Evolutionary conservation across 2,329 filamentous ascomycete genomes (phyloP), one percentile per base, ranked within the genome.

Genomic region (Hymenoscyphus infarciens): DNA sequence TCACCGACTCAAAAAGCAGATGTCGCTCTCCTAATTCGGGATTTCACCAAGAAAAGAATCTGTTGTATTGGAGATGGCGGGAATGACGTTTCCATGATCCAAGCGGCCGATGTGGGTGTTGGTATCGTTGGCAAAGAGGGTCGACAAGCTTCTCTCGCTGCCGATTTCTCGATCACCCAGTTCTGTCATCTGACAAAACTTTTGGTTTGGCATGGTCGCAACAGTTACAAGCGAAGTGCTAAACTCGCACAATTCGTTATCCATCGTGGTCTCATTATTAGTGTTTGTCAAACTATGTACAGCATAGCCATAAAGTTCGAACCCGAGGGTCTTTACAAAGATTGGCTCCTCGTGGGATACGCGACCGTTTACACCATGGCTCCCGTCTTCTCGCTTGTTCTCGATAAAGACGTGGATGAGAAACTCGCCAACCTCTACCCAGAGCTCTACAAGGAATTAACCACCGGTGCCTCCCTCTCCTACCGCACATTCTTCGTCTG

Each of bases 41-140:
- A 90, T 58, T 88, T 91, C 76, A 99, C 95, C 22, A 92, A 91
- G 76, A 98, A 98, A 77, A 89, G 96, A 15, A 91, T 98, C 16
- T 97, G 93, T 78, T 98, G 95, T 74, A 99, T 99, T 69, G 95
- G 95, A 42, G 95, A 99, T 73, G 95, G 95, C 68, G 95, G 96
- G 70, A 99, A 99, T 77, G 96, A 99, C 75, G 95, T 99, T 5
- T 94, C 89, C 69, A 99, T 99, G 95, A 99, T 99, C 69, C 95
- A 98, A 80, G 94, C 95, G 7, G 95, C 96, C 0, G 95, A 99
- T 72, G 93, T 99, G 0, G 96, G 96, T 64, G 94, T 99, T 29
- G 95, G 95, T 65, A 99, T 99, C 66, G 95, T 98, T 0, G 95
- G 95, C 64, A 99, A 99, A 79, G 95, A 99, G 79, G 95, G 95